Evolutionary conservation across 768 basidiomycete species (phyloP).

Genomic region (Boletus rubescentipes): DNA sequence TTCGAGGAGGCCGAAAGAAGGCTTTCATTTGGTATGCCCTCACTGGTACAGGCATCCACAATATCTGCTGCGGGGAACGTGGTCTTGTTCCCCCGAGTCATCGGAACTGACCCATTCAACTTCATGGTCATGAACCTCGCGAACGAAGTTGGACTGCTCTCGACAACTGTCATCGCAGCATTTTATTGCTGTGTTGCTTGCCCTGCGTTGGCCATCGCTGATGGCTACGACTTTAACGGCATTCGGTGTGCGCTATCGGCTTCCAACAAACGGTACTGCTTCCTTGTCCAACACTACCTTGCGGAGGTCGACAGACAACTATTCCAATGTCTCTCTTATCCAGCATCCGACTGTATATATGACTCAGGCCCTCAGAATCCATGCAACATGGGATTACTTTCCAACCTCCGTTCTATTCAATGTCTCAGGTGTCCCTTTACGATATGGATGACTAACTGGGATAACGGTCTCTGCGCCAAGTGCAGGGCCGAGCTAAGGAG

Average conservation of each 20-base stretch:
- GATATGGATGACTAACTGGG: not conserved
- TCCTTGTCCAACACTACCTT: conserved; percentile 3
- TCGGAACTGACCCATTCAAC: conserved; percentile 8
- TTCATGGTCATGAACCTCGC: conserved; percentile 17
- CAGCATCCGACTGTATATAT: not conserved
- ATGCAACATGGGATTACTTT: not conserved
- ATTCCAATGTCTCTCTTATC: not conserved
- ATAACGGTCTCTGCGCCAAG: not conserved
- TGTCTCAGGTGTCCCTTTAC: not conserved
- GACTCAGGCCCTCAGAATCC: not conserved
- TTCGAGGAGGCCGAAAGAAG: conserved; percentile 9
- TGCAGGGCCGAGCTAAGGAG: not conserved
- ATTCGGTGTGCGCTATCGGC: not conserved
- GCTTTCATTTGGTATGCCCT: not conserved
- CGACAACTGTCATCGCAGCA: not conserved
- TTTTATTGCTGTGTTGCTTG: conserved; percentile 10
- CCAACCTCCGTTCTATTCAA: not conserved
- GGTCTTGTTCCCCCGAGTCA: conserved; percentile 5
- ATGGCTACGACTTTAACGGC: conserved; percentile 12
- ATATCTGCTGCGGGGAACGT: not conserved
- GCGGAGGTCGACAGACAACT: not conserved
- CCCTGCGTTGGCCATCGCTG: not conserved
- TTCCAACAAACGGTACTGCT: not conserved
- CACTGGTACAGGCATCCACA: not conserved
- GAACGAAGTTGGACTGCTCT: conserved; percentile 9